Evolutionary conservation across 2,329 filamentous ascomycete species (phyloP), one percentile per base, ranked within the genome.

Genomic region (Cladosporium halotolerans): DNA sequence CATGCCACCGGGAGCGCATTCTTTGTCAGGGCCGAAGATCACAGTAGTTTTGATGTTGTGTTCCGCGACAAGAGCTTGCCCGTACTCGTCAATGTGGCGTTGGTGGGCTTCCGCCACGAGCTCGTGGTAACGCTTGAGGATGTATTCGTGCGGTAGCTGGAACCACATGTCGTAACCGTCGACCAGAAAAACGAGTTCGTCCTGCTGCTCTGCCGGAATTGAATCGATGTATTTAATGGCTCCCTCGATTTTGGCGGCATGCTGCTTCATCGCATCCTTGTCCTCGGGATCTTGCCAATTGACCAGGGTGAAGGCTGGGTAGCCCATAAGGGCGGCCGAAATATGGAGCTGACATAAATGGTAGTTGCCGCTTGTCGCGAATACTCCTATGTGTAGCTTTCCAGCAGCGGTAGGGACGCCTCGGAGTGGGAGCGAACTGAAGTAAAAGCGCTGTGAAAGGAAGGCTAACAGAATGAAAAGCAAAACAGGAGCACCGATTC

Each of bases 151-250:
- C 0, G 83, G 82, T 2, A 87, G 71, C 64, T 88, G 84, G 56
- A 86, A 81, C 70, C 82, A 81, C 1, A 82, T 74, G 55, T 86
- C 81, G 63, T 81, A 78, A 1, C 79, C 82, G 63, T 87, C 83
- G 4, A 83, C 74, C 44, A 86, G 73, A 54, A 86, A 68, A 7
- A 85, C 76, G 28, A 88, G 67, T 10, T 80, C 72, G 9, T 51
- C 18, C 32, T 59, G 54, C n/a, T 46, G 36, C 14, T 54, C 38
- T 33, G 48, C 36, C 6, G 44, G 54, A n/a, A 59, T 52, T 9
- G 47, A 39, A 7, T 55, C 44, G 7, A 60, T 31, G 28, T 60
- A 57, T 16, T 45, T 53, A 18, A 58, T 16, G 18, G 58, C 55
- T 19, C 55, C 52, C 2, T 42, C 45, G 16, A 56, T 46, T 32